Evolutionary conservation across 768 basidiomycete species (phyloP), one percentile per base, ranked within the genome.

Genomic region (Russula emetica): DNA sequence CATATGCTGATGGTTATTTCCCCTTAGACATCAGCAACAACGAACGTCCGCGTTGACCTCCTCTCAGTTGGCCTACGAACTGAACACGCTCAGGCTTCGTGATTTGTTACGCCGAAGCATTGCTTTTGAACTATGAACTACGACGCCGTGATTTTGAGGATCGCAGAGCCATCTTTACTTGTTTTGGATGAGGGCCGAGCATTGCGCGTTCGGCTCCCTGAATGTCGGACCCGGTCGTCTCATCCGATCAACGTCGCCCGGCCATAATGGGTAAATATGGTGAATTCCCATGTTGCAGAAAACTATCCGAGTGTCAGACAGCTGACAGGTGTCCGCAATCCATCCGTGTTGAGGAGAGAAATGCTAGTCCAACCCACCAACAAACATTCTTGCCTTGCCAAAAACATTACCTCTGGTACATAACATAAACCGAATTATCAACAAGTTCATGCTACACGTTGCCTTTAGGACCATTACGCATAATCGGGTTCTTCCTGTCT

Each of bases 371-470:
- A 26, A 24, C 3, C 18, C 30, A 4, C 42, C 7, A 49, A 18
- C 6, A 13, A 50, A 0, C 44, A 57, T 36, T 38, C 24, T 1
- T 18, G 3, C 47, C 16, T 11, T 3, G 16, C 24, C 53, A 49
- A 45, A 8, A 47, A 14, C 13, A 2, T 9, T 28, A 22, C 2
- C 49, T 47, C 28, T 4, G 10, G 34, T 61, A 26, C 54, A 50
- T 61, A 30, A 20, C 54, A 55, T 50, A 32, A 49, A 40, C 61
- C 61, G 61, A 61, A 50, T n/a, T n/a, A 18, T 49, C 9, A 3
- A 18, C 34, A 52, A 52, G 22, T 1, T 22, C 13, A 7, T 20
- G 24, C 18, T 5, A 2, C 26, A 2, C 44, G 13, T 11, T 49
- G 24, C n/a, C 24, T 16, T 38, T 1, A 14, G 11, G n/a, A 10